Conservation (phyloP, 768 basidiomycete species). For the Stropharia rugosoannulata region DNA sequence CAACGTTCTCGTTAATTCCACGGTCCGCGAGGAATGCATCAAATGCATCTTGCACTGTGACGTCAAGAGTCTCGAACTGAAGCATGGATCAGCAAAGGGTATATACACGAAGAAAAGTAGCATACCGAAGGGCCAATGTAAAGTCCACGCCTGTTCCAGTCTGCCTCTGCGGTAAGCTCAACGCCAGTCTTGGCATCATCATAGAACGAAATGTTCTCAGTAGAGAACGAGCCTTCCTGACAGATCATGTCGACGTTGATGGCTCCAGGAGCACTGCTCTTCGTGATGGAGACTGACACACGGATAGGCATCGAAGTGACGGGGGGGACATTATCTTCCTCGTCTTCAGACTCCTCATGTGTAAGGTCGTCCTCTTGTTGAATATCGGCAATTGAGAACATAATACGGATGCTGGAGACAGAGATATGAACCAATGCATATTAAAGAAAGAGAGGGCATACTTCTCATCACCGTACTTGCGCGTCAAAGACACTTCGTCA, state of each 20-base stretch:
- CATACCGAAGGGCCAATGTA: constrained; percentile 90
- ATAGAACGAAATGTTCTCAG: constrained; percentile 91
- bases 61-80: constrained; percentile 89
- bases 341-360: constrained; percentile 25
- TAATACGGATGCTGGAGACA: constrained; percentile 70
- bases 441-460: constrained; percentile 35
- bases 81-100: constrained; percentile 2
- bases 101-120: not conserved
- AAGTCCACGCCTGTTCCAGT: constrained; percentile 89
- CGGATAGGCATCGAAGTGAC: constrained; percentile 67
- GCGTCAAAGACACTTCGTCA: constrained; percentile 81
- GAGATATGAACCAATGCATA: not conserved
- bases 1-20: constrained; percentile 80
- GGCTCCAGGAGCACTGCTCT: constrained; percentile 63
- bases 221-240: constrained; percentile 78
- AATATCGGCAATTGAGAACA: constrained; percentile 93
- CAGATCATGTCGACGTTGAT: constrained; percentile 76
- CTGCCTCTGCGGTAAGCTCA: constrained; percentile 82
- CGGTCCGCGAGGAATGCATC: constrained; percentile 89
- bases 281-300: constrained; percentile 80
- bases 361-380: constrained; percentile 43
- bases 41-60: constrained; percentile 86
- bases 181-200: constrained; percentile 67
- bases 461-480: constrained; percentile 90
- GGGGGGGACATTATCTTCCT: constrained; percentile 27